Percentiles rank a stretch among this genome's conserved stretches.
These are phyloP conservation scores for Paramecium octaurelia DNA, from an alignment of 73 alveolate species.

Conservation along the genomic window DNA sequence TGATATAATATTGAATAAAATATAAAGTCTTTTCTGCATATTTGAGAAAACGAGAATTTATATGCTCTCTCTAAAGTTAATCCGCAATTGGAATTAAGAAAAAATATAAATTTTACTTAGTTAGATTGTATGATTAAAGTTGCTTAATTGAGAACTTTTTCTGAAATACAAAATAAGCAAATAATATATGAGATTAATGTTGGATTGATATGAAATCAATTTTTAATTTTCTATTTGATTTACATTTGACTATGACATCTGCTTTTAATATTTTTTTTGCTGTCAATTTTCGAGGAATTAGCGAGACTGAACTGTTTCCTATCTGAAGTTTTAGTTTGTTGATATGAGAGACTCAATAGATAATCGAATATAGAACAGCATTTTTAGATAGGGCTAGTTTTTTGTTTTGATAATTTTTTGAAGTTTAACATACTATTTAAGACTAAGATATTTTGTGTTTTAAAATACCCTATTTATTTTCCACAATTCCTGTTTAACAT, in stretches of 20 bases:
- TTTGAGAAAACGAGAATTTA: too few species aligned
- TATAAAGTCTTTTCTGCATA: too few species aligned
- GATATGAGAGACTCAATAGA: neutral
- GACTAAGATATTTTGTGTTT: neutral
- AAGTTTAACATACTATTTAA: neutral
- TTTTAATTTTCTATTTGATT: neutral
- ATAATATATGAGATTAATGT: neutral
- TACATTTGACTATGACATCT: conserved; percentile 6
- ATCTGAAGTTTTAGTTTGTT: neutral
- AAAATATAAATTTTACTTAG: too few species aligned
- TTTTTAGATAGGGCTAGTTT: neutral
- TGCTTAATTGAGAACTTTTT: too few species aligned
- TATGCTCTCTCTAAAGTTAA: too few species aligned
- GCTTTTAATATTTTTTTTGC: neutral
- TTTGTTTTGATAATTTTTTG: neutral
- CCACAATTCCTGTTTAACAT: conserved; percentile 37
- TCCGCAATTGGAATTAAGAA: too few species aligned
- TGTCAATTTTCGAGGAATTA: neutral
- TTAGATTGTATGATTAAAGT: too few species aligned
- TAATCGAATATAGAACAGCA: neutral
- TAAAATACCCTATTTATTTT: neutral
- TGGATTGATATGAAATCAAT: neutral
- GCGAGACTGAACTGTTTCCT: neutral
- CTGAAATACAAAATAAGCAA: too few species aligned
- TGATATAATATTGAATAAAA: too few species aligned